phyloP scores from a whole-genome alignment of 768 basidiomycete species.

The Serendipita indica region DNA sequence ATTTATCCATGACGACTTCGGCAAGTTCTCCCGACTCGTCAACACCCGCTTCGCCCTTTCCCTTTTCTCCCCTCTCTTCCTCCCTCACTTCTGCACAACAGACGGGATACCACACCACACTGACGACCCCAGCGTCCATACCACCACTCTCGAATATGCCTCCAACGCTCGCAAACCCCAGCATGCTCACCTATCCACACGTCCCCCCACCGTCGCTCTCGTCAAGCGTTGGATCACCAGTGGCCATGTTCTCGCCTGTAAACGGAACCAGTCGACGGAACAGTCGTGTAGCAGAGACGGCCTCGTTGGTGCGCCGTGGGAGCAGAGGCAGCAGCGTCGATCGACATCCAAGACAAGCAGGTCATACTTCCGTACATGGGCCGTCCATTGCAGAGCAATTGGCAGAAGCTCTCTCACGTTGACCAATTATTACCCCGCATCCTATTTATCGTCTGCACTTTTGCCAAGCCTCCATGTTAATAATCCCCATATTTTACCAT shows the following conservation, averaged over 20 bases:
- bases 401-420: background rate
- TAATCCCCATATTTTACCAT: no score
- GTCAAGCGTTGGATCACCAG: constrained; percentile 62
- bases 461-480: no score
- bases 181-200: constrained; percentile 56
- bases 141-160: constrained; percentile 33
- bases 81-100: constrained; percentile 41
- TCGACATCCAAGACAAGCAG: constrained; percentile 2
- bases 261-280: constrained; percentile 25
- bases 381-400: constrained; percentile 5
- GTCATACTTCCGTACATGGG: background rate
- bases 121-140: constrained; percentile 64
- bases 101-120: constrained; percentile 43
- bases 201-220: constrained; percentile 73
- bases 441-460: background rate
- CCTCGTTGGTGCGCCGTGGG: constrained; percentile 27
- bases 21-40: constrained; percentile 29
- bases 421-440: background rate
- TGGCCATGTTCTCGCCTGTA: constrained; percentile 28
- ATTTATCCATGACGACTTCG: constrained; percentile 20
- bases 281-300: constrained; percentile 52
- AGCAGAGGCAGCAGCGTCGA: constrained; percentile 15
- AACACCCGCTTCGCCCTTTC: constrained; percentile 46
- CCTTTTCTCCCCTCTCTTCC: constrained; percentile 49
- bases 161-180: constrained; percentile 22